These are phyloP conservation scores for Talaromyces sp. DNA, from an alignment of 2,329 filamentous ascomycete genomes.

Conservation along the genomic window DNA sequence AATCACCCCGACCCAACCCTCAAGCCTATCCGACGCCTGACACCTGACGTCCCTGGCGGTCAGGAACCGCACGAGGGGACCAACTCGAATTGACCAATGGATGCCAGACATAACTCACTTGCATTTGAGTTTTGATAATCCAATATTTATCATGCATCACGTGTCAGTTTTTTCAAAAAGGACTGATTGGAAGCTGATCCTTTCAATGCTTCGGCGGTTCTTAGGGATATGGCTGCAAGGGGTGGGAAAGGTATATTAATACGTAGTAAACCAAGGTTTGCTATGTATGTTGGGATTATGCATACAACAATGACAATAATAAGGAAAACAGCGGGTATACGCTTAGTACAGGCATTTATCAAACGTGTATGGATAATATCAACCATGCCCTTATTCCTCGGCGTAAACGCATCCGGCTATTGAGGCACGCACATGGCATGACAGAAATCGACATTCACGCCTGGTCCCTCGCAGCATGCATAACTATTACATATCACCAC, in stretches of 20 bases:
- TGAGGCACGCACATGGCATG: not conserved
- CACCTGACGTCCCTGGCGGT: not conserved
- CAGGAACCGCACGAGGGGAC: not conserved
- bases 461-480: not conserved
- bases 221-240: not conserved
- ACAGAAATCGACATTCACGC: not conserved
- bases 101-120: not conserved
- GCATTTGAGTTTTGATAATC: no score
- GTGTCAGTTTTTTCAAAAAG: not conserved
- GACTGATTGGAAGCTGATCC: not conserved
- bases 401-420: no score
- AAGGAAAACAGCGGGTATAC: no score
- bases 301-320: no score
- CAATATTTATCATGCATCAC: not conserved
- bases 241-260: not conserved
- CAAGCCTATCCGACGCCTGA: not conserved
- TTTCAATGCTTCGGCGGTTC: not conserved
- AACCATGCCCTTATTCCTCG: no score
- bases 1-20: not conserved
- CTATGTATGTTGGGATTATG: not conserved
- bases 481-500: not conserved
- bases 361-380: no score
- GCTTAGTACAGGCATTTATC: no score
- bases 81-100: not conserved
- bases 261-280: no score